phyloP scores from a whole-genome alignment of 2,329 filamentous ascomycete genomes.

The Rasamsonia emersonii region DNA sequence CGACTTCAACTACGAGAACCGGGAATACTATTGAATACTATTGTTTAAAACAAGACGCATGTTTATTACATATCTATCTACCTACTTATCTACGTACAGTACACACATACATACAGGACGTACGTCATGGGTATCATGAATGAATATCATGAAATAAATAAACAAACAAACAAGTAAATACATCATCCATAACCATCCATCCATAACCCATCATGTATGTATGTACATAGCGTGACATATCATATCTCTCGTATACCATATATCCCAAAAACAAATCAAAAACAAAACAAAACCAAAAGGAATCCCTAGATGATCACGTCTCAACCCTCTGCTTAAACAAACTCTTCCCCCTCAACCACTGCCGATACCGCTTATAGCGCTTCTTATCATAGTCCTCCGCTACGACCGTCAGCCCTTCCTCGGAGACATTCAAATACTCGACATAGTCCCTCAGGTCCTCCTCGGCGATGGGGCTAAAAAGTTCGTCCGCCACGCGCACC shows the following conservation, averaged over 20 bases:
- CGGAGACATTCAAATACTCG: constrained; percentile 66
- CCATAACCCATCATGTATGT: constrained; percentile 2
- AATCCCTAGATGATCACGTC: constrained; percentile 18
- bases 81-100: no score
- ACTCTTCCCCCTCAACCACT: constrained; percentile 91
- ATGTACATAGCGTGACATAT: constrained; percentile 1
- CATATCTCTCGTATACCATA: not conserved
- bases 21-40: not conserved
- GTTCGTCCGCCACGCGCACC: constrained; percentile 41
- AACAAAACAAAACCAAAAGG: constrained; percentile 2
- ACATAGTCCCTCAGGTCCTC: constrained; percentile 65
- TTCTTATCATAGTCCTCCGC: constrained; percentile 86
- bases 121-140: no score
- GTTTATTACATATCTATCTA: no score
- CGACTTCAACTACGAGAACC: no score
- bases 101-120: no score
- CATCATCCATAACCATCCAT: no score
- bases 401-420: constrained; percentile 79
- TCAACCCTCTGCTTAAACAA: constrained; percentile 80
- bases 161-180: constrained; percentile 1
- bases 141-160: no score
- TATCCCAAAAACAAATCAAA: constrained; percentile 1
- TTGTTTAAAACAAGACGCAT: not conserved
- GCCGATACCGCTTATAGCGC: constrained; percentile 89
- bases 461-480: constrained; percentile 39